These are phyloP conservation scores for Cornus kousa DNA, from an alignment of 148 eudicot genomes.

Conservation along the genomic window DNA sequence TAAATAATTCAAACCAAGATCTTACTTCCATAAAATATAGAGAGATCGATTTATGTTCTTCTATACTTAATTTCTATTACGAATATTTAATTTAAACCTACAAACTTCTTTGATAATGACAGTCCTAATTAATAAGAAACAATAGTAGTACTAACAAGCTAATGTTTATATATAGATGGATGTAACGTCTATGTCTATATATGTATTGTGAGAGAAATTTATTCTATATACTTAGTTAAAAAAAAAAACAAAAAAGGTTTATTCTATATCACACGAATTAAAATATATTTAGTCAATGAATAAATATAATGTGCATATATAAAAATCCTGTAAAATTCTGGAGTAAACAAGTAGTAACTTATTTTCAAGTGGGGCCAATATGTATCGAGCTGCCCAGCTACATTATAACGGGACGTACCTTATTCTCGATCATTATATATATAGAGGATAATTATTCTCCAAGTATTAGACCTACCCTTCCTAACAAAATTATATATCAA, in stretches of 20 bases:
- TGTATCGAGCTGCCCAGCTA: background rate
- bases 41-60: background rate
- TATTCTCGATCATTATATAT: background rate
- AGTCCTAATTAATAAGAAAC: background rate
- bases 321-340: too few species aligned
- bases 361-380: background rate
- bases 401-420: background rate
- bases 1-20: conserved; percentile 9
- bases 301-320: background rate
- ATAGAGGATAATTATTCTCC: background rate
- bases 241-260: too few species aligned
- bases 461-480: background rate
- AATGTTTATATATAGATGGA: background rate
- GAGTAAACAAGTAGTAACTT: background rate
- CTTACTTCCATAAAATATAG: background rate
- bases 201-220: too few species aligned
- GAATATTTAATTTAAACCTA: background rate
- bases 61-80: background rate
- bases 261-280: background rate
- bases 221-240: too few species aligned
- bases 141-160: background rate
- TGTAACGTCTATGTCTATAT: too few species aligned
- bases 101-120: background rate
- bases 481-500: too few species aligned
- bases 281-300: background rate